Evolutionary conservation across 75 land plant genomes (phyloP), one percentile per base, ranked within the genome.

Genomic region (Cupressus sempervirens): DNA sequence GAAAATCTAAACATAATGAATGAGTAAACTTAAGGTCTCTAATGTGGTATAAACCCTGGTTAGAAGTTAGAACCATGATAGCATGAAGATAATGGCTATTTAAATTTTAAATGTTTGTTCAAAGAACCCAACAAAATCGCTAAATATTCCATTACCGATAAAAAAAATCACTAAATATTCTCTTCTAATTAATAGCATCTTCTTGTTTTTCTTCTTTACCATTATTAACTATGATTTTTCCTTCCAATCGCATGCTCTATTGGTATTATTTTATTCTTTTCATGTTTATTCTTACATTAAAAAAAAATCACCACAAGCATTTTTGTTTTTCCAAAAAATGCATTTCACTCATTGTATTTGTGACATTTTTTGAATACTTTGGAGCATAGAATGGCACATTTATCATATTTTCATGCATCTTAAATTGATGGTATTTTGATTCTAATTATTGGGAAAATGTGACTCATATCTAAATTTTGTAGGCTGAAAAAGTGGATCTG

Each of bases 401-500:
- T 62, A n/a, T 20, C 23, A 62, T 62, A 62, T 20, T 62, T 62
- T 23, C 67, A 62, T 23, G 26, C 67, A 23, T 62, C 67, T 62
- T 62, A 23, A 62, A 23, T 4, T 26, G 67, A 62, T 62, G 26
- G 26, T 30, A 35, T 30, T 30, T 2, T 70, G 2, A 70, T 70
- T 10, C 14, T 32, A 12, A 70, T 70, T 70, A 5, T 9, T 13
- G 32, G 32, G 35, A 29, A 70, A 70, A 6, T 68, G 74, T 29
- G 35, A 10, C 74, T 32, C 74, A 70, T 32, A 70, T 70, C 74
- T 70, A 0, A 70, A 70, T 70, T 70, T 70, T 70, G 74, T 70
- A 70, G 74, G 74, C 74, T 70, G 74, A 70, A 70, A 70, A 70
- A 32, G 74, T 70, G 13, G 74, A 70, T 35, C 14, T 70, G 36